Evolutionary conservation across 2,329 filamentous ascomycete genomes (phyloP), one percentile per base, ranked within the genome.

Genomic region (Paradendryphiella salina): DNA sequence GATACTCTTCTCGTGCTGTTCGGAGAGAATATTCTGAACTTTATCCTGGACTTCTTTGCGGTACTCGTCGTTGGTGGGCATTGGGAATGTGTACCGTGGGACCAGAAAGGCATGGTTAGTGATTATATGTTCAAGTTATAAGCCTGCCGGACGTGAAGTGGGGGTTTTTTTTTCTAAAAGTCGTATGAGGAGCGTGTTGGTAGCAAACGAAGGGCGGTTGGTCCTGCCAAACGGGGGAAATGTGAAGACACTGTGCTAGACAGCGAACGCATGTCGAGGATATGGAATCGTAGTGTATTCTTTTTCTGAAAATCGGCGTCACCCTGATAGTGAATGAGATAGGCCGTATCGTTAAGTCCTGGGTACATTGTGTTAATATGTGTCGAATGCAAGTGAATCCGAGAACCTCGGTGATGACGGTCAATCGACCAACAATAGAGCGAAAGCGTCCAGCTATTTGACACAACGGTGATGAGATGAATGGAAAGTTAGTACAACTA

Each of bases 1-100:
- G 1, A 54, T 61, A 7, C 56, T 51, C 3, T 32, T 62, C 9
- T 13, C 56, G 48, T 3, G 48, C 21, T 39, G 34, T 1, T 52
- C 56, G 0, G 56, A 48, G 6, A 58, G 7, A 1, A 66, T 39
- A 2, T 51, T 48, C 32, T 64, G 56, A 1, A 65, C 42, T 18
- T 48, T 56, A 2, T 17, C 35, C 44, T 63, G 56, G 5, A 63
- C 54, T 50, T 56, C 42, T 20, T 45, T 50, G 23, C 52, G 57
- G 41, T 55, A 63, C 4, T 34, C 20, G 18, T 55, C 50, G 21
- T 55, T 29, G 18, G 28, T n/a, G 10, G 58, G 53, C 39, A 49
- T 60, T n/a, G 42, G 26, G 26, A 9, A 20, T 28, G n/a, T 32
- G 29, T 21, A 38, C 7, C 26, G 14, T 13, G 31, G 10, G 23